Evolutionary conservation across 176 grass and related monocot genomes (phyloP), one percentile per base, ranked within the genome.

Genomic region (Echinochloa phyllopogon): DNA sequence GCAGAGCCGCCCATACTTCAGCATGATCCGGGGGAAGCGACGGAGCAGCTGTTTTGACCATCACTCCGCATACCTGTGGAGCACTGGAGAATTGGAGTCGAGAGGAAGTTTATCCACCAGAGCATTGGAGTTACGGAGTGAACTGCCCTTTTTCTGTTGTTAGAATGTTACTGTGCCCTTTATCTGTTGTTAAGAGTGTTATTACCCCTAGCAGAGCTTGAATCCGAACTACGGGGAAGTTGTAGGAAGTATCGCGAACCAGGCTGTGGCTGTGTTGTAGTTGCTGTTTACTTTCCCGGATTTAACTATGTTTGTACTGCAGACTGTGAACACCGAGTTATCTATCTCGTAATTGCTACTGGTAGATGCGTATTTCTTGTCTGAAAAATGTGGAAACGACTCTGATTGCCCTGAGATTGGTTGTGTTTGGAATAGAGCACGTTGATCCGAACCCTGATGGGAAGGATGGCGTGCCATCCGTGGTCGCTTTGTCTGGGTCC

Each of bases 1-100:
- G 45, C 78, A 2, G 83, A 77, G 78, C 47, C 68, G 56, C 60
- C 79, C 65, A 72, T 71, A 39, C 56, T 86, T 23, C 64, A 69
- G 49, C 88, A 77, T 72, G 83, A 90, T 63, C 72, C 78, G 37
- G 83, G 83, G 48, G 88, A 86, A 45, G 15, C 80, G 5, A 27
- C 11, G 55, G 6, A 39, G 8, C 44, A 38, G 14, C 37, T 55
- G 36, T 33, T 33, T 33, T 82, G 88, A 77, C 13, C 0, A 18
- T 61, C 57, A 10, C 73, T 56, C 20, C 3, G 44, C 23, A 6
- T 44, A 27, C 17, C 24, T 25, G 69, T 23, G 40, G 18, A 29
- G 18, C 43, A 43, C 36, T 23, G 51, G 9, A 6, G n/a, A n/a
- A n/a, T n/a, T n/a, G n/a, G n/a, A n/a, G n/a, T n/a, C n/a, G n/a